phyloP scores from a whole-genome alignment of 208 protist species.

The Trypanosoma scelopori region DNA sequence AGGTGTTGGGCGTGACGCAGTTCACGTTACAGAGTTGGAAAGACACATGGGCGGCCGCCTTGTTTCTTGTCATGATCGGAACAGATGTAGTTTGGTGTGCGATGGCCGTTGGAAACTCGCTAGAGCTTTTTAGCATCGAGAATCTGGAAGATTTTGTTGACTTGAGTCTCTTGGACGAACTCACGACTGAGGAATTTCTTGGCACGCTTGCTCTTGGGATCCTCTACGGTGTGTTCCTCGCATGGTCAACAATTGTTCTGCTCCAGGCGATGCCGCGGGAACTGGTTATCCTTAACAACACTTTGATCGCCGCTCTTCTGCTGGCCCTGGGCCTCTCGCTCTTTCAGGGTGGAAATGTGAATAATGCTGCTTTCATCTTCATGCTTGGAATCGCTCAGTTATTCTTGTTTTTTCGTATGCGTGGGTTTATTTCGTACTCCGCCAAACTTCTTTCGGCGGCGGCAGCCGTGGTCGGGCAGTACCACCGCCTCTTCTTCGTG shows the following conservation, averaged over 20 bases:
- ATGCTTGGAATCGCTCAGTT: constrained; percentile 39
- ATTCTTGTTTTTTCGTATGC: constrained; percentile 66
- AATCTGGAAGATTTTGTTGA: not conserved
- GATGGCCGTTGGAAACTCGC: not conserved
- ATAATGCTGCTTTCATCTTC: too few relatives aligned
- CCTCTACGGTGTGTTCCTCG: constrained; percentile 3
- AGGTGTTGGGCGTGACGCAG: not conserved
- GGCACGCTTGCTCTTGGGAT: not conserved
- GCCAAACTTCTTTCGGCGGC: constrained; percentile 42
- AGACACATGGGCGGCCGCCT: constrained; percentile 1
- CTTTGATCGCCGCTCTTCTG: too few relatives aligned
- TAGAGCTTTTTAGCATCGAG: not conserved
- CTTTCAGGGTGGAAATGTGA: too few relatives aligned
- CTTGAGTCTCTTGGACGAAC: too few relatives aligned
- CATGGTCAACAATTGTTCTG: constrained; percentile 3
- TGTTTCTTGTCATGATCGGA: constrained; percentile 1
- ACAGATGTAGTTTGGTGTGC: not conserved
- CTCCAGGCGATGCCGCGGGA: constrained; percentile 11
- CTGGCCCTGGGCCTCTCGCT: too few relatives aligned
- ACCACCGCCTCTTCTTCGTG: constrained; percentile 48
- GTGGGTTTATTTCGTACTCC: constrained; percentile 63
- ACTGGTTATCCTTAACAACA: constrained; percentile 17
- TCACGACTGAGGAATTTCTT: not conserved
- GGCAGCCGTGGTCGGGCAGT: constrained; percentile 34
- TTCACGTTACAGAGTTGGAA: not conserved